Evolutionary conservation across 1,284 basidiomycete species (phyloP).

Genomic region (Apiotrichum veenhuisii): DNA sequence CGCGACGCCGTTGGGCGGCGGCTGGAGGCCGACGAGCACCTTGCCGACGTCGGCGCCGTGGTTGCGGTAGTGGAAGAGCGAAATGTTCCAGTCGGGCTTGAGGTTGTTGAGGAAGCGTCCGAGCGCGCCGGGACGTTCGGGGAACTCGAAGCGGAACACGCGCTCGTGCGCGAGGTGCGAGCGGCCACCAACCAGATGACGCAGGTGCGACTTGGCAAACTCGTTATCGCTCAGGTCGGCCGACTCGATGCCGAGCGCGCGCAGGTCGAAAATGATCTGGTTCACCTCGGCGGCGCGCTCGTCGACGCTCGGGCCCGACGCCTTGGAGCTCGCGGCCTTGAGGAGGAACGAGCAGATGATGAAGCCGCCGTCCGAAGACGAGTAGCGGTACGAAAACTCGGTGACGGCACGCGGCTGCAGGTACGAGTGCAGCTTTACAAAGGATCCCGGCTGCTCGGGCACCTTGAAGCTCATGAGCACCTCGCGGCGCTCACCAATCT

Average conservation of each 20-base stretch:
- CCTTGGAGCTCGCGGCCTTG: slow-evolving; percentile 52
- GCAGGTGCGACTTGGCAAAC: slow-evolving; percentile 87
- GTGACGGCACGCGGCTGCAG: slow-evolving; percentile 90
- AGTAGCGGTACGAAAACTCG: slow-evolving; percentile 93
- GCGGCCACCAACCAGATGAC: slow-evolving; percentile 90
- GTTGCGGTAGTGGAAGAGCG: slow-evolving; percentile 95
- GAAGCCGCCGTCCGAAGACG: slow-evolving; percentile 62
- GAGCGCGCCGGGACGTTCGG: slow-evolving; percentile 88
- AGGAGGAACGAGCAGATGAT: slow-evolving; percentile 84
- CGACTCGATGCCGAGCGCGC: slow-evolving; percentile 69
- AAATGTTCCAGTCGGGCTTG: slow-evolving; percentile 87
- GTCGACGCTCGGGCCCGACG: slow-evolving; percentile 46
- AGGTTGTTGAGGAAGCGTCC: slow-evolving; percentile 82
- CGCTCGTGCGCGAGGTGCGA: slow-evolving; percentile 76
- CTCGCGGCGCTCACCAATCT: slow-evolving; percentile 92
- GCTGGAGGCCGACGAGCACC: slow-evolving; percentile 89
- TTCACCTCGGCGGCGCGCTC: slow-evolving; percentile 65
- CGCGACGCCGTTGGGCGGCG: slow-evolving; percentile 60
- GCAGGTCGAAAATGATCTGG: slow-evolving; percentile 62
- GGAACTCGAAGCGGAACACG: slow-evolving; percentile 94
- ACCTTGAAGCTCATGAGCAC: slow-evolving; percentile 89
- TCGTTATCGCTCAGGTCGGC: slow-evolving; percentile 92
- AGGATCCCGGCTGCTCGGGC: slow-evolving; percentile 90
- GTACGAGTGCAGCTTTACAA: slow-evolving; percentile 76
- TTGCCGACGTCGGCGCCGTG: slow-evolving; percentile 92